Conservation (phyloP, 257 asterid species). For the Capsicum rhomboideum region DNA sequence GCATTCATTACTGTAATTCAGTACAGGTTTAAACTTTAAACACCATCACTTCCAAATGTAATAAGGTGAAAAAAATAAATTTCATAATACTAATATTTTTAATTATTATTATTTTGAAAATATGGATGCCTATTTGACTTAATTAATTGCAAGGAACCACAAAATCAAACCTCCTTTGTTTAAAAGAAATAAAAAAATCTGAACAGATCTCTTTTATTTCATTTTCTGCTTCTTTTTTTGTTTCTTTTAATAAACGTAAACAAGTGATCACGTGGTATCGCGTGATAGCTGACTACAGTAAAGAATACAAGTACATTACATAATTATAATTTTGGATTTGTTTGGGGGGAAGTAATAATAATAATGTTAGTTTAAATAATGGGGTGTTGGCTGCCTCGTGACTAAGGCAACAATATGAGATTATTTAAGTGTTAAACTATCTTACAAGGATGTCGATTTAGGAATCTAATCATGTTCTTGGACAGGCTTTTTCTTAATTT, state of each 20-base stretch:
- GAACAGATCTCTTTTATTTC: not conserved
- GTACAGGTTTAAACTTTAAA: not conserved
- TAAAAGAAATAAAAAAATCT: not conserved
- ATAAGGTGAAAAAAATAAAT: not conserved
- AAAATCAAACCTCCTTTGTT: not conserved
- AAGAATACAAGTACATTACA: constrained; percentile 18
- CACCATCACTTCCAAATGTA: not conserved
- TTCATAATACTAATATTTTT: too few species aligned
- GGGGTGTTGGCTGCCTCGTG: constrained; percentile 40
- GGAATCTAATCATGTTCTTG: constrained; percentile 42
- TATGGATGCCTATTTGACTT: not conserved
- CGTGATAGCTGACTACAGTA: constrained; percentile 46
- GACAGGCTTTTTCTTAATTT: not conserved
- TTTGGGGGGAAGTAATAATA: not conserved
- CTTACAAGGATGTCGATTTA: constrained; percentile 35
- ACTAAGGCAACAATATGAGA: constrained; percentile 20
- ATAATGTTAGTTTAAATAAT: not conserved
- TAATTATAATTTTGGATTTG: constrained; percentile 14
- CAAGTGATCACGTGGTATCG: constrained; percentile 60
- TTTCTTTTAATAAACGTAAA: not conserved
- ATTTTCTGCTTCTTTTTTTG: not conserved
- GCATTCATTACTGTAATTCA: not conserved
- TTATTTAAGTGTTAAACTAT: constrained; percentile 21
- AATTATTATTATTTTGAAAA: not conserved
- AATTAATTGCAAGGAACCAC: not conserved